These are phyloP conservation scores for Fusarium acutatum DNA, from an alignment of 2,329 filamentous ascomycete genomes.

Conservation along the genomic window DNA sequence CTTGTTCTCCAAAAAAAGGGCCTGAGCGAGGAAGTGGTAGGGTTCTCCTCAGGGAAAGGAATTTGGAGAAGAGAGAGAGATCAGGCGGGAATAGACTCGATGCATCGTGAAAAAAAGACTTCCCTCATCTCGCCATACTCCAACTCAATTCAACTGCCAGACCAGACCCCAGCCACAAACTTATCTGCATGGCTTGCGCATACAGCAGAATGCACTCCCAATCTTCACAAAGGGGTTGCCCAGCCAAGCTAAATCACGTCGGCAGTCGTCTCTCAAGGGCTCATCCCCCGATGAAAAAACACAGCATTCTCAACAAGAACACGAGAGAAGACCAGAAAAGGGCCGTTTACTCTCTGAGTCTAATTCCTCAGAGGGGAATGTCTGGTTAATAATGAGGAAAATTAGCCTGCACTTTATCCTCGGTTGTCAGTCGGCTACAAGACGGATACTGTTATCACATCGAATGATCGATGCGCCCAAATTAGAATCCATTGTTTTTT, in stretches of 20 bases:
- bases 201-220: background rate
- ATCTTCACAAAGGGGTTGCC: background rate
- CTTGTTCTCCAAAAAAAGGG: slow-evolving; percentile 27
- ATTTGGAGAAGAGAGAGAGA: slow-evolving; percentile 35
- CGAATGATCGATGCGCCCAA: slow-evolving; percentile 10
- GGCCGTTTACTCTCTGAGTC: slow-evolving; percentile 2
- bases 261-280: background rate
- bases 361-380: background rate
- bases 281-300: background rate
- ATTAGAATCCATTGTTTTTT: background rate
- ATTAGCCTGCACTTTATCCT: slow-evolving; percentile 32
- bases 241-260: slow-evolving; percentile 19
- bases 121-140: background rate
- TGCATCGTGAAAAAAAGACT: background rate
- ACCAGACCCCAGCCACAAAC: background rate
- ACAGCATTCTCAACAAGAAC: background rate
- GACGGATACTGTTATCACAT: slow-evolving; percentile 8
- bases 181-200: background rate
- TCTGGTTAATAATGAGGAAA: slow-evolving; percentile 29
- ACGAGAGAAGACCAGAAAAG: slow-evolving; percentile 4
- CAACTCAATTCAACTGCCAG: background rate
- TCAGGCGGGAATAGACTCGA: slow-evolving; percentile 7
- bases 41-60: slow-evolving; percentile 26
- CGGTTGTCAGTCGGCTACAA: slow-evolving; percentile 36
- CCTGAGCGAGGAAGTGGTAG: background rate